Evolutionary conservation across 129 eudicot species (phyloP).

Genomic region (Helianthus tuberosus): DNA sequence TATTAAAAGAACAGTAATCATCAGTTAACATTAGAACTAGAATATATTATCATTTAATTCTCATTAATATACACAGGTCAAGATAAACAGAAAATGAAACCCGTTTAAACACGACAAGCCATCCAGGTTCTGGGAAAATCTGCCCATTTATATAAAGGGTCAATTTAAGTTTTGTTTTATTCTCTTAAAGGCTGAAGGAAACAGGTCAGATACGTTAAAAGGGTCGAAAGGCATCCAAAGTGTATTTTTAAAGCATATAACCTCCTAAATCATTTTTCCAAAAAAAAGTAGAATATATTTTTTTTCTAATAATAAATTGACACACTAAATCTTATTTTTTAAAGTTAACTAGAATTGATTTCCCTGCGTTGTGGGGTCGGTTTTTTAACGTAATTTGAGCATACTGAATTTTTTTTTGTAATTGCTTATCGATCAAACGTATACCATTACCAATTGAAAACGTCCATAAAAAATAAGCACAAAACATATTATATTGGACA

Average conservation of each 20-base stretch:
- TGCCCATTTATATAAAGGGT: neutral
- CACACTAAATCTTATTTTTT: neutral
- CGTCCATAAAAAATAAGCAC: no score
- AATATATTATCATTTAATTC: neutral
- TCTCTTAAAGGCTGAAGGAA: neutral
- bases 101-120: neutral
- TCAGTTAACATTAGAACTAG: constrained; percentile 16
- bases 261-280: neutral
- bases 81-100: neutral
- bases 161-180: neutral
- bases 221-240: neutral
- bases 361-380: no score
- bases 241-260: neutral
- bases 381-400: no score
- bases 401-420: no score
- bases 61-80: neutral
- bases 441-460: no score
- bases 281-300: neutral
- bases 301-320: neutral
- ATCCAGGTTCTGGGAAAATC: neutral
- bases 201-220: neutral
- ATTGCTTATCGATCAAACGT: no score
- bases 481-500: no score
- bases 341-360: neutral
- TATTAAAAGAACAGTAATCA: constrained; percentile 30